These are phyloP conservation scores for Hypoxylon rubiginosum DNA, from an alignment of 2,329 filamentous ascomycete species.

Conservation along the genomic window DNA sequence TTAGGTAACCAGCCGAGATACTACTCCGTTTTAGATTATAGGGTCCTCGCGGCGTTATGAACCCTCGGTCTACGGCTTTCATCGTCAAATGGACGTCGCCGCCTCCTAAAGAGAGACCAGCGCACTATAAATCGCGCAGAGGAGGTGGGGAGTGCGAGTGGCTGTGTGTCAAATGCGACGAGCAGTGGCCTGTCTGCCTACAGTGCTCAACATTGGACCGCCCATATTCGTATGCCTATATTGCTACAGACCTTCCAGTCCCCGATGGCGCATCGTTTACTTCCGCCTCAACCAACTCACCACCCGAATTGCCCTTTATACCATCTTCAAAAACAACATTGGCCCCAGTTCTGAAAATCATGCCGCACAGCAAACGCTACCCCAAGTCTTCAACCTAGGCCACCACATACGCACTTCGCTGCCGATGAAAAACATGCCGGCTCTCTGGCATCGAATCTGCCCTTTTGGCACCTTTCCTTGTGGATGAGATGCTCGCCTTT, in stretches of 20 bases:
- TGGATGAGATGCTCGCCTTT: no score
- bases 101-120: not conserved
- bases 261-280: not conserved
- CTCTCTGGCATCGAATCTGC: no score
- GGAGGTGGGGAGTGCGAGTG: slow-evolving; percentile 5
- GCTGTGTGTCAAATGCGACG: slow-evolving; percentile 7
- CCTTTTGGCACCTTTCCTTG: no score
- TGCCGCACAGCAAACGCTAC: not conserved
- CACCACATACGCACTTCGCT: not conserved
- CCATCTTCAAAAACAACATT: no score
- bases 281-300: not conserved
- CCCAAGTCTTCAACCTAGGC: not conserved
- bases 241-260: not conserved
- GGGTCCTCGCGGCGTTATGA: not conserved
- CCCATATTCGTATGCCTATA: not conserved
- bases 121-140: slow-evolving; percentile 2
- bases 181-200: not conserved
- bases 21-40: not conserved
- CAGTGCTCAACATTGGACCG: not conserved
- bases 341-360: not conserved
- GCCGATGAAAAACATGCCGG: not conserved
- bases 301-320: no score
- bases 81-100: no score
- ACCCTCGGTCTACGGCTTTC: not conserved
- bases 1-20: not conserved